Evolutionary conservation across 2,329 filamentous ascomycete species (phyloP), one percentile per base, ranked within the genome.

Genomic region (Mycosphaerella sp.): DNA sequence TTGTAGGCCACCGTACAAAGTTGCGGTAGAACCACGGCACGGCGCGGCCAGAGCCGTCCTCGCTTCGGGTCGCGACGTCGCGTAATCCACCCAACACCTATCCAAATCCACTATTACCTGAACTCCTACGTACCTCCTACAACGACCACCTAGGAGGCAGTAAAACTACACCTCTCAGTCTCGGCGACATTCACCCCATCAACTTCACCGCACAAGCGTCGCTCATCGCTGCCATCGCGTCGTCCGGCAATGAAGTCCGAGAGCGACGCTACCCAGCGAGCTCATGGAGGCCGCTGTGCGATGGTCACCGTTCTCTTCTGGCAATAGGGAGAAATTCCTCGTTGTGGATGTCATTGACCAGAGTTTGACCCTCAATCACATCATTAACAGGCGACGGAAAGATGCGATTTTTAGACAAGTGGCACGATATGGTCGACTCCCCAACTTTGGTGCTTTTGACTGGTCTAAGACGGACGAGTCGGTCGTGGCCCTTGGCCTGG

Each of bases 401-500:
- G 39, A 32, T 34, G 41, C 31, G 1, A 17, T 12, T 8, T 51
- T 21, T 10, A 44, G 4, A 6, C 41, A 45, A 32, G 44, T 54
- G 17, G 51, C 55, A 5, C 45, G 42, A 21, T 49, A 58, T 42
- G 57, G 48, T 9, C 78, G 79, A 57, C 74, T 84, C 1, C 80
- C 81, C 29, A 76, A 78, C 29, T 84, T 84, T 64, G 80, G 80
- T 39, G 81, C 82, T 11, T 85, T 85, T 67, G 82, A 84, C 67
- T 85, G 81, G 81, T 84, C 81, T 6, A 78, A 78, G 51, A 74
- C 73, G 36, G 75, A 83, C 60, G 78, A 82, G 32, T 44, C 40
- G 5, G 26, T 51, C 29, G 79, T 93, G 40, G 87, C 86, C 21
- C 80, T 93, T 29, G 89, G 89, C 40, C 87, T 86, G 9, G 80